Conservation (phyloP, 2,329 filamentous ascomycete genomes). For the Colletotrichum trifolii region DNA sequence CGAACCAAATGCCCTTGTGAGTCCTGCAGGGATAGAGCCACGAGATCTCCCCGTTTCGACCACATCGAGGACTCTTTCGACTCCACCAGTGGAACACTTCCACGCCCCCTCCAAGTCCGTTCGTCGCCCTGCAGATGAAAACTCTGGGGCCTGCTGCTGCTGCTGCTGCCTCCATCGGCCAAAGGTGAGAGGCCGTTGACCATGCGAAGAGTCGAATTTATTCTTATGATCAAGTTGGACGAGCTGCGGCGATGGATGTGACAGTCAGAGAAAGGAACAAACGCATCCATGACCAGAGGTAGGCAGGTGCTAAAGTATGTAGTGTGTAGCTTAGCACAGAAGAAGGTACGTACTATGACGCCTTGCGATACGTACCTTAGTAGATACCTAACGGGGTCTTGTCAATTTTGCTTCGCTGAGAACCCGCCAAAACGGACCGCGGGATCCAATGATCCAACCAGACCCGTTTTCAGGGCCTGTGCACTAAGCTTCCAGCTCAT, state of each 20-base stretch:
- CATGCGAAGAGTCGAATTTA: not conserved
- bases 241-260: not conserved
- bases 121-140: slow-evolving; percentile 31
- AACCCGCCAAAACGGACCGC: slow-evolving; percentile 25
- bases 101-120: slow-evolving; percentile 30
- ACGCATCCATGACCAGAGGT: slow-evolving; percentile 8
- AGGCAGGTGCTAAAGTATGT: not conserved
- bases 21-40: slow-evolving; percentile 39
- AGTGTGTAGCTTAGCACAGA: slow-evolving; percentile 9
- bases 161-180: slow-evolving; percentile 17
- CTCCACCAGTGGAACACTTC: slow-evolving; percentile 35
- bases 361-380: not conserved
- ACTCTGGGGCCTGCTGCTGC: slow-evolving; percentile 17
- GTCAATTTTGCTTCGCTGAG: slow-evolving; percentile 24
- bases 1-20: slow-evolving; percentile 35
- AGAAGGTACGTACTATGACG: not conserved
- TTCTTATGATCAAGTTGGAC: not conserved
- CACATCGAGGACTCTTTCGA: slow-evolving; percentile 30
- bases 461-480: slow-evolving; percentile 21
- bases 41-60: slow-evolving; percentile 40
- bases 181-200: not conserved
- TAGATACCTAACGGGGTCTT: slow-evolving; percentile 4
- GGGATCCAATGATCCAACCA: slow-evolving; percentile 16
- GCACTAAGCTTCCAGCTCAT: slow-evolving; percentile 24
- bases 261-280: not conserved